Conservation (phyloP, 106 monocot species). For the Hemerocallis citrina region DNA sequence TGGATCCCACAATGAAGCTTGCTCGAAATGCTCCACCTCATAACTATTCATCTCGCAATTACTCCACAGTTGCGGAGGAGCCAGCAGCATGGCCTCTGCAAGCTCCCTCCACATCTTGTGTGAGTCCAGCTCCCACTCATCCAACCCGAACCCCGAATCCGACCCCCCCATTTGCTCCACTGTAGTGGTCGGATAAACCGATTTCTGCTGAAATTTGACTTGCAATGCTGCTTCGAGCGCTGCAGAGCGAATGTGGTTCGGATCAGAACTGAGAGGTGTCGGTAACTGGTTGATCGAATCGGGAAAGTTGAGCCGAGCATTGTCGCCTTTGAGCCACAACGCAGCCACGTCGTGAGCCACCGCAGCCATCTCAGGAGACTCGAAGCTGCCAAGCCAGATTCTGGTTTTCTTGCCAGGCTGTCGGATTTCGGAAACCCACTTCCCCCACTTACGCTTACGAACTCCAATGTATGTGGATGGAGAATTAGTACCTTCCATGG, state of each 20-base stretch:
- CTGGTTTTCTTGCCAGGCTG: constrained; percentile 77
- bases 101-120: constrained; percentile 74
- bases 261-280: constrained; percentile 31
- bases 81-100: constrained; percentile 61
- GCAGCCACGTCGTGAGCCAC: constrained; percentile 77
- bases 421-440: constrained; percentile 86
- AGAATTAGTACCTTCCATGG: neutral
- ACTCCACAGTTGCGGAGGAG: constrained; percentile 23
- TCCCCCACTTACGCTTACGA: constrained; percentile 75
- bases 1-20: constrained; percentile 2
- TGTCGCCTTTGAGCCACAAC: constrained; percentile 40
- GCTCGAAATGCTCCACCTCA: constrained; percentile 5
- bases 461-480: constrained; percentile 40
- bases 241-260: constrained; percentile 47
- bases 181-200: constrained; percentile 3
- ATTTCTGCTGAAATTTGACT: neutral
- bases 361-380: constrained; percentile 69
- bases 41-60: neutral
- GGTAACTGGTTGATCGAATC: constrained; percentile 33
- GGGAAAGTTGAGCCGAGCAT: constrained; percentile 72
- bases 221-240: constrained; percentile 52
- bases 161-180: neutral
- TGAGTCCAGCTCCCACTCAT: constrained; percentile 33
- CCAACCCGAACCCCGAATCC: neutral
- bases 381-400: constrained; percentile 87